A percentile compares a stretch with the other conserved stretches of the same genome.
phyloP scores from a whole-genome alignment of 2,329 filamentous ascomycete genomes.

The Fusarium sp. region DNA sequence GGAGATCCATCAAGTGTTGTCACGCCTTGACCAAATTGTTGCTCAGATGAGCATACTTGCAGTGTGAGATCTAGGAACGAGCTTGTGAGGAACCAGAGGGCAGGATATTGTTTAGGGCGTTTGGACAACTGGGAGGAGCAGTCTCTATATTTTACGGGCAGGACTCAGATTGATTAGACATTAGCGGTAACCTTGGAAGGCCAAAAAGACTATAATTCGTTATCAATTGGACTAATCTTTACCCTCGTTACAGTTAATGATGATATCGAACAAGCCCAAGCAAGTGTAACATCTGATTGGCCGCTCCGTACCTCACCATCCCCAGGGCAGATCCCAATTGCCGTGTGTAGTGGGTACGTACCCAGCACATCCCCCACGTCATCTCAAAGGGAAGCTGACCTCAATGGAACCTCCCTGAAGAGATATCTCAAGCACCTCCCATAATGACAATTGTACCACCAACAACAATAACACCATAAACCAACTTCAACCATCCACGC shows the following conservation, averaged over 20 bases:
- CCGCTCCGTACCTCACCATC: not conserved
- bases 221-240: not conserved
- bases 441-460: constrained; percentile 10
- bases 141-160: not conserved
- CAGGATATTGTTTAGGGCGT: not conserved
- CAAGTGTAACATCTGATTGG: constrained; percentile 14
- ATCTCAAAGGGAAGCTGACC: not conserved
- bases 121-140: not conserved
- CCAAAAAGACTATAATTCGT: not conserved
- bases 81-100: not conserved
- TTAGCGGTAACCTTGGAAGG: not conserved
- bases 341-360: constrained; percentile 1
- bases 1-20: not conserved
- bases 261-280: not conserved
- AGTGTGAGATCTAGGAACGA: not conserved
- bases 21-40: not conserved
- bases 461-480: not conserved
- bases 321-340: not conserved
- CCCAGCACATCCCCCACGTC: constrained; percentile 26
- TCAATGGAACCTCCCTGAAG: not conserved
- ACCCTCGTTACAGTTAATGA: not conserved
- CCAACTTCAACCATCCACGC: not conserved
- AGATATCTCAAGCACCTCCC: not conserved
- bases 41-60: too few relatives aligned
- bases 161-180: not conserved